Evolutionary conservation across 345 rosid genomes (phyloP).

Genomic region (Pseudoturritis turrita): DNA sequence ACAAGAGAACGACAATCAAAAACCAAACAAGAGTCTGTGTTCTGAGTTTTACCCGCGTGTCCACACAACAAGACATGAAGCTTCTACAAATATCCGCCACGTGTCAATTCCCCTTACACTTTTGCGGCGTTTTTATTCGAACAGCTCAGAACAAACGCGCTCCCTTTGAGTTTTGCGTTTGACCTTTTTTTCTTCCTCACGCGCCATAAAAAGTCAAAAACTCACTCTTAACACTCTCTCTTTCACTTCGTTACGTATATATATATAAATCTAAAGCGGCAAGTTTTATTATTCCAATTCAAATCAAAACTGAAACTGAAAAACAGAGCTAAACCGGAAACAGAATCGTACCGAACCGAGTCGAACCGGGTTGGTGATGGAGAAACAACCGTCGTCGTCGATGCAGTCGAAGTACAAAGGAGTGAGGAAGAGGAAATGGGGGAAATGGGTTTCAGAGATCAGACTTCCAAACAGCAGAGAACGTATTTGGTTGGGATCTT

Average conservation of each 20-base stretch:
- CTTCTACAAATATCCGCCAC: background rate
- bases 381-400: background rate
- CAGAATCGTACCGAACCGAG: background rate
- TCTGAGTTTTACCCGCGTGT: background rate
- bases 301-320: background rate
- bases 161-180: background rate
- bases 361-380: background rate
- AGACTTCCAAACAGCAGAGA: constrained; percentile 87
- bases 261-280: constrained; percentile 6
- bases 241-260: background rate
- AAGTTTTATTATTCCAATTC: background rate
- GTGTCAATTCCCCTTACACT: background rate
- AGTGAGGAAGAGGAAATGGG: constrained; percentile 89
- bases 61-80: constrained; percentile 8
- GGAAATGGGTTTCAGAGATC: constrained; percentile 90
- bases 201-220: constrained; percentile 25
- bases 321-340: background rate
- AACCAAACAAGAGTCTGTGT: background rate
- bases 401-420: constrained; percentile 60
- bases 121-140: constrained; percentile 10
- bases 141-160: constrained; percentile 7
- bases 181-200: background rate
- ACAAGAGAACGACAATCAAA: constrained; percentile 4
- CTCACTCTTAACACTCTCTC: constrained; percentile 5
- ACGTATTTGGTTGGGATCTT: constrained; percentile 86